phyloP scores from a whole-genome alignment of 441 rosid genomes.

The Erodium moschatum region DNA sequence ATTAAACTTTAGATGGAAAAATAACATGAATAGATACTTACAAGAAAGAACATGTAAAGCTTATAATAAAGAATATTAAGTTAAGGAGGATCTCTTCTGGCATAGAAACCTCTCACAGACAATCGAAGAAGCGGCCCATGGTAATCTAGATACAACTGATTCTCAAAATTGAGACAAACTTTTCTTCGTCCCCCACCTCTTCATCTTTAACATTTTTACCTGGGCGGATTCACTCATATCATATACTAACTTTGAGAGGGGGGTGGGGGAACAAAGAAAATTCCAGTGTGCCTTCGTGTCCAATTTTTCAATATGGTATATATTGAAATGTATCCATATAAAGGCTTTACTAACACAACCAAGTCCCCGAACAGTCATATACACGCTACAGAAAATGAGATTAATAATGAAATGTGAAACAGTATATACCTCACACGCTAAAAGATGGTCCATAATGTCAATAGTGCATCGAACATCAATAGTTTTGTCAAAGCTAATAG shows the following conservation, averaged over 20 bases:
- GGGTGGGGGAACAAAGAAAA: neutral
- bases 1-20: slow-evolving; percentile 17
- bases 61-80: neutral
- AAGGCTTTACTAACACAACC: neutral
- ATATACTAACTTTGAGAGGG: neutral
- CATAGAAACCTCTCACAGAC: neutral
- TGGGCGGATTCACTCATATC: neutral
- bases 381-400: neutral
- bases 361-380: neutral
- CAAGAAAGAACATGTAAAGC: neutral
- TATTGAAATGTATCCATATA: neutral
- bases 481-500: slow-evolving; percentile 59
- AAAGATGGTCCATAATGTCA: slow-evolving; percentile 90
- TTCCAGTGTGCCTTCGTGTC: neutral
- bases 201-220: neutral
- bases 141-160: neutral
- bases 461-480: slow-evolving; percentile 57
- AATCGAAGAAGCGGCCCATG: neutral
- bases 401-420: neutral
- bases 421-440: slow-evolving; percentile 77
- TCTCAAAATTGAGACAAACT: neutral
- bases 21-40: neutral
- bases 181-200: neutral
- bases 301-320: neutral
- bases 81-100: neutral